Evolutionary conservation across 2,329 filamentous ascomycete species (phyloP), one percentile per base, ranked within the genome.

Genomic region (Penicillium sp.): DNA sequence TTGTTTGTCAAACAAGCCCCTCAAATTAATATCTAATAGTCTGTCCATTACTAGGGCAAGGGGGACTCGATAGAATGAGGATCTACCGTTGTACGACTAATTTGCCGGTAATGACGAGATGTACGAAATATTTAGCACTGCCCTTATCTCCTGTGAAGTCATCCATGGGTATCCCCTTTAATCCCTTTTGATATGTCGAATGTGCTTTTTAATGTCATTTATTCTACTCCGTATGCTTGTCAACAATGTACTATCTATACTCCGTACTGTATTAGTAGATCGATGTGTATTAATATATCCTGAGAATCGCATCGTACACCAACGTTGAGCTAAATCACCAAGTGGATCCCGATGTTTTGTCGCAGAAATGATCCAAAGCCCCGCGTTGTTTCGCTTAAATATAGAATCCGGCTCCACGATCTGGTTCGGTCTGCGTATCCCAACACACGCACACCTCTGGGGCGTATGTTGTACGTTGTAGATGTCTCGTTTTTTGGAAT

Each of bases 331-430:
- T 53, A 53, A 42, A 39, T 25, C 29, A 55, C 38, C 32, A 29
- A 46, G 55, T 52, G 57, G 40, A 46, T 25, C 39, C 31, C 13
- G 2, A 46, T 9, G 12, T 21, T 45, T 29, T 34, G 42, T 50
- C 42, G 34, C 52, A 57, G 44, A 42, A 37, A 29, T 50, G 51
- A 32, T 31, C 46, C 46, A 55, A 37, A 38, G 46, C 46, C 56
- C 55, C 54, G 41, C 34, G 40, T 16, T 37, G 27, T 55, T 55
- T 42, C 50, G 42, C 51, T 46, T 57, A 59, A 34, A 50, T 59
- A 57, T 59, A 59, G 57, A 51, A 55, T 25, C 18, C 15, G 40
- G 35, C 27, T 39, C 56, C 49, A 52, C 44, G 31, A 46, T 18
- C 21, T 23, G 15, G 21, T 27, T 49, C 41, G 13, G 37, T 40